Evolutionary conservation across 1,284 basidiomycete species (phyloP), one percentile per base, ranked within the genome.

Genomic region (Phlebopus sp.): DNA sequence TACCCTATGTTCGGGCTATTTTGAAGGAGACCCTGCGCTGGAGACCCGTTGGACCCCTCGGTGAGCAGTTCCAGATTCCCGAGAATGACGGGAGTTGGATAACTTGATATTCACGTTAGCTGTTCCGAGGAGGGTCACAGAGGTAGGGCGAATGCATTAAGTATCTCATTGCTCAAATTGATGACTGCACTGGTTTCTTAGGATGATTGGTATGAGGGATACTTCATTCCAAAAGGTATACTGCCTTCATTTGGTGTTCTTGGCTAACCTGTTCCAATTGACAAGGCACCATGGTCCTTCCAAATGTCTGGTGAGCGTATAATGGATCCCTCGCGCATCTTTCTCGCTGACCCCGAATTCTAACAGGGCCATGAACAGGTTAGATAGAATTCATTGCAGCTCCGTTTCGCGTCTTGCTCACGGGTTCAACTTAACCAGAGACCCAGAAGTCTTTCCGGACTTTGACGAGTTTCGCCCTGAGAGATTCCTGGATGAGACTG

Each of bases 1-100:
- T 73, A 35, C 71, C 71, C 8, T 75, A 72, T 50, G 43, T 70
- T 19, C 59, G 67, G 19, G 66, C 68, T 5, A 42, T 73, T 15
- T 58, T 69, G 35, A 66, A 60, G 44, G 73, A 74, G 55, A 57
- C 61, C 6, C 52, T 71, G 42, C 60, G 71, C 15, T 65, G 59
- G 59, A 47, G 59, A 37, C 57, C 59, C 1, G 51, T 58, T 5
- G 53, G 59, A 4, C 63, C 66, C 9, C 53, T 62, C 35, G 62
- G 63, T 47, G n/a, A n/a, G n/a, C n/a, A n/a, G n/a, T n/a, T n/a
- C n/a, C n/a, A n/a, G n/a, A n/a, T n/a, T n/a, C n/a, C n/a, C n/a
- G n/a, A n/a, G n/a, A n/a, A n/a, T n/a, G n/a, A n/a, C n/a, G n/a
- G n/a, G n/a, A n/a, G n/a, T n/a, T n/a, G n/a, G n/a, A 57, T 34